These are phyloP conservation scores for Serendipita sp. DNA, from an alignment of 768 basidiomycete species.

Conservation along the genomic window DNA sequence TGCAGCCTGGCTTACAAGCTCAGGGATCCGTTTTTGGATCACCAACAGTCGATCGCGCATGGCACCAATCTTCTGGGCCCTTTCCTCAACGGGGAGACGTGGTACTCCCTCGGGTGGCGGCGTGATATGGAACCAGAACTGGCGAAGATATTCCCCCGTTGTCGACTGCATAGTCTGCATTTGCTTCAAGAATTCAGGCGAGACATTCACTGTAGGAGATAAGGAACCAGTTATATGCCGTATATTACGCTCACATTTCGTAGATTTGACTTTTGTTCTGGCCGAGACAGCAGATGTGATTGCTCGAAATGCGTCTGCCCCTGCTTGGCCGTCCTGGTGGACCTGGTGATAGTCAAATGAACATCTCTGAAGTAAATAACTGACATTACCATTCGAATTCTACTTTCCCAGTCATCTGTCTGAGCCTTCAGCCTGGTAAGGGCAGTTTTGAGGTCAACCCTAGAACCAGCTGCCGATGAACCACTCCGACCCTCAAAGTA, in stretches of 20 bases:
- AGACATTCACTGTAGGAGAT: slow-evolving; percentile 48
- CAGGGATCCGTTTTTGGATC: slow-evolving; percentile 68
- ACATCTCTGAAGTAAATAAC: background rate
- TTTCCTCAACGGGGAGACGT: slow-evolving; percentile 33
- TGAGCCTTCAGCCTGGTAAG: slow-evolving; percentile 32
- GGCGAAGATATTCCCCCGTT: slow-evolving; percentile 88
- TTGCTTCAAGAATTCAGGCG: slow-evolving; percentile 58
- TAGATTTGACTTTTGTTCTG: slow-evolving; percentile 46
- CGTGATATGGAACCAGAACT: slow-evolving; percentile 83
- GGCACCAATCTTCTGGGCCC: slow-evolving; percentile 59
- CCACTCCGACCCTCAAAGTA: slow-evolving; percentile 57
- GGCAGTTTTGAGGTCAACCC: slow-evolving; percentile 30
- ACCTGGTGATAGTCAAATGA: slow-evolving; percentile 25
- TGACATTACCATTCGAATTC: slow-evolving; percentile 37
- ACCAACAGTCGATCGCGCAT: slow-evolving; percentile 73
- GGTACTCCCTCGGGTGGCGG: slow-evolving; percentile 49
- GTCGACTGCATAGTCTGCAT: slow-evolving; percentile 85
- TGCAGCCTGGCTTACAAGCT: slow-evolving; percentile 49
- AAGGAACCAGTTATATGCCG: background rate
- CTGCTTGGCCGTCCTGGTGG: slow-evolving; percentile 48
- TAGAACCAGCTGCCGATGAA: background rate
- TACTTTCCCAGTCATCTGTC: slow-evolving; percentile 39
- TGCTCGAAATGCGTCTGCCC: slow-evolving; percentile 46
- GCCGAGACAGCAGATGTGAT: slow-evolving; percentile 74
- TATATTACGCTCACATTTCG: slow-evolving; percentile 36